phyloP scores from a whole-genome alignment of 2,329 filamentous ascomycete genomes.

The Penicillium sp. region DNA sequence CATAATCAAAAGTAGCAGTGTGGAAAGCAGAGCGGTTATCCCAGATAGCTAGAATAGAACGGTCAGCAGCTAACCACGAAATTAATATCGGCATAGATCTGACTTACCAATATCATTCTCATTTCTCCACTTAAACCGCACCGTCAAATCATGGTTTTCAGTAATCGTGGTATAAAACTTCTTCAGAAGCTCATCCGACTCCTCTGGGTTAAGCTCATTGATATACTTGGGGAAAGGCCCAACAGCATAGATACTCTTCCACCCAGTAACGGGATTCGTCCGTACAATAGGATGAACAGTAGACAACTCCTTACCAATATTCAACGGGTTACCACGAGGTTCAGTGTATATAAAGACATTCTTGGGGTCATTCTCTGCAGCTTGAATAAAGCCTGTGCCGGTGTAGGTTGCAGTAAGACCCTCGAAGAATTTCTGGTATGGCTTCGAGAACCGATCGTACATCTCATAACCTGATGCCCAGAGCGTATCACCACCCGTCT shows the following conservation, averaged over 20 bases:
- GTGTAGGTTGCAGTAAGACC: conserved; percentile 57
- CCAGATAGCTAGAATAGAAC: conserved; percentile 29
- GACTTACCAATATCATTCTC: conserved; percentile 47
- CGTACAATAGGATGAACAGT: conserved; percentile 59
- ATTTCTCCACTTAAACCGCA: conserved; percentile 52
- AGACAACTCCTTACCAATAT: conserved; percentile 52
- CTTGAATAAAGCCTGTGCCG: conserved; percentile 51
- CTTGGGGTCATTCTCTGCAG: conserved; percentile 36
- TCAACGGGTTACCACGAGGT: conserved; percentile 54
- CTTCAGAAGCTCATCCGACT: conserved; percentile 44
- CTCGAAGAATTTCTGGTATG: conserved; percentile 61
- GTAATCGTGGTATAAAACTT: conserved; percentile 45
- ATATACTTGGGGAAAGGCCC: conserved; percentile 43
- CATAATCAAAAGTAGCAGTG: conserved; percentile 33
- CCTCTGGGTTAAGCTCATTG: conserved; percentile 46
- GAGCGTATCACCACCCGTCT: conserved; percentile 62
- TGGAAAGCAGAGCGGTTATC: conserved; percentile 34
- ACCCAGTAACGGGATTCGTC: conserved; percentile 64
- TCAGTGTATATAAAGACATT: conserved; percentile 39
- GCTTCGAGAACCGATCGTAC: conserved; percentile 62
- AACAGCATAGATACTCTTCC: conserved; percentile 57
- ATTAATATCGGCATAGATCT: not conserved
- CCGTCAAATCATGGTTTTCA: conserved; percentile 54
- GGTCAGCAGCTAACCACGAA: not conserved
- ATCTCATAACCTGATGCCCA: conserved; percentile 69